Evolutionary conservation across 148 eudicot species (phyloP).

Genomic region (Silene conica): DNA sequence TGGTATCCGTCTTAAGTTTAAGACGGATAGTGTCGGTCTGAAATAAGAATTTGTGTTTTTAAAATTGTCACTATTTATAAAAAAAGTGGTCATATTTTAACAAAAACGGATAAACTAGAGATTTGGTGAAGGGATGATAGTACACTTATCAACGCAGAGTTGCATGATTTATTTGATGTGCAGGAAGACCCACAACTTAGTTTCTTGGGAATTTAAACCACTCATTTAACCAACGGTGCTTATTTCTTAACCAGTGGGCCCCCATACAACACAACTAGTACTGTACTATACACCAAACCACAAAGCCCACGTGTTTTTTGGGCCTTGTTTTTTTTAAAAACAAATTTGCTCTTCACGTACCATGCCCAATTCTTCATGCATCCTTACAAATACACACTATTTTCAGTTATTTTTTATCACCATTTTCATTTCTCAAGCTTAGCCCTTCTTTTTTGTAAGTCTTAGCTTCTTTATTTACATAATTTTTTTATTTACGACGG

Average conservation of each 20-base stretch:
- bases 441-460: not conserved
- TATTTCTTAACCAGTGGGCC: not conserved
- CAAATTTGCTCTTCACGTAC: not conserved
- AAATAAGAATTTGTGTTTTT: too few relatives aligned
- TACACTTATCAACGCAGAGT: slow-evolving; percentile 2
- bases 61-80: too few relatives aligned
- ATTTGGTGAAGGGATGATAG: too few relatives aligned
- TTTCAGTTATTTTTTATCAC: not conserved
- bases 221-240: slow-evolving; percentile 2
- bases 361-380: not conserved
- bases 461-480: not conserved
- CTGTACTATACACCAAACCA: not conserved
- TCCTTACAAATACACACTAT: not conserved
- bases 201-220: not conserved
- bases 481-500: not conserved
- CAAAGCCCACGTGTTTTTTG: slow-evolving; percentile 7
- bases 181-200: slow-evolving; percentile 12
- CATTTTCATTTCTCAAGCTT: not conserved
- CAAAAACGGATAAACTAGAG: too few relatives aligned
- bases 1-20: too few relatives aligned
- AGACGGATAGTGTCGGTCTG: too few relatives aligned
- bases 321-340: not conserved
- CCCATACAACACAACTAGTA: not conserved
- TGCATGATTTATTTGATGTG: not conserved
- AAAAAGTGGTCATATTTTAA: too few relatives aligned